These are phyloP conservation scores for Coemansia nantahalensis DNA, from an alignment of 192 early-diverging fungal species.

Conservation along the genomic window DNA sequence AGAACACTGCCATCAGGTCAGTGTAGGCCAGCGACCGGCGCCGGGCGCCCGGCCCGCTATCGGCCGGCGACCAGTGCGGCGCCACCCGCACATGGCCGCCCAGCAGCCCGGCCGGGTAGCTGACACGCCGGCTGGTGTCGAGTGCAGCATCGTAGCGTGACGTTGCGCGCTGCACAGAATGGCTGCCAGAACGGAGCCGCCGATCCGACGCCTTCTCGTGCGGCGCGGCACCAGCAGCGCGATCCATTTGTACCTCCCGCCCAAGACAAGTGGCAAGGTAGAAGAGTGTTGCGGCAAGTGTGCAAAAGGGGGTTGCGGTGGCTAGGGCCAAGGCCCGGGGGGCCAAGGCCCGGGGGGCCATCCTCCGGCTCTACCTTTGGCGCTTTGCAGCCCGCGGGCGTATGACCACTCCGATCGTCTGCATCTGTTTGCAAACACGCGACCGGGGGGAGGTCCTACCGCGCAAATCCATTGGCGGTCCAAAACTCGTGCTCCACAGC, in stretches of 20 bases:
- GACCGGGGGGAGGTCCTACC: too few species aligned
- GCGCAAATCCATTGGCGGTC: conserved; percentile 18
- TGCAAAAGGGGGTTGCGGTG: too few species aligned
- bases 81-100: conserved; percentile 6
- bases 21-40: conserved; percentile 43
- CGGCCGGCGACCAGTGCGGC: conserved; percentile 22
- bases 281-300: too few species aligned
- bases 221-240: too few species aligned
- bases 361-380: too few species aligned
- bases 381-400: too few species aligned
- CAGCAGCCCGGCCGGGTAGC: conserved; percentile 1
- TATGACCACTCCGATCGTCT: too few species aligned
- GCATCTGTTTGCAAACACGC: conserved; percentile 1
- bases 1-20: conserved; percentile 53
- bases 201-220: not conserved
- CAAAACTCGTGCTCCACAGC: conserved; percentile 37
- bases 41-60: conserved; percentile 16
- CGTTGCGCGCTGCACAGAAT: not conserved
- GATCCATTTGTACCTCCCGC: too few species aligned
- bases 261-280: too few species aligned
- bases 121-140: conserved; percentile 6
- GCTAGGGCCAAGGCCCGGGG: too few species aligned
- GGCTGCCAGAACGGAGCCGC: conserved; percentile 8
- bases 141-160: not conserved
- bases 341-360: too few species aligned